A percentile compares a stretch with the other conserved stretches of the same genome.
These are phyloP conservation scores for Mycena pura DNA, from an alignment of 768 basidiomycete species.

Conservation along the genomic window DNA sequence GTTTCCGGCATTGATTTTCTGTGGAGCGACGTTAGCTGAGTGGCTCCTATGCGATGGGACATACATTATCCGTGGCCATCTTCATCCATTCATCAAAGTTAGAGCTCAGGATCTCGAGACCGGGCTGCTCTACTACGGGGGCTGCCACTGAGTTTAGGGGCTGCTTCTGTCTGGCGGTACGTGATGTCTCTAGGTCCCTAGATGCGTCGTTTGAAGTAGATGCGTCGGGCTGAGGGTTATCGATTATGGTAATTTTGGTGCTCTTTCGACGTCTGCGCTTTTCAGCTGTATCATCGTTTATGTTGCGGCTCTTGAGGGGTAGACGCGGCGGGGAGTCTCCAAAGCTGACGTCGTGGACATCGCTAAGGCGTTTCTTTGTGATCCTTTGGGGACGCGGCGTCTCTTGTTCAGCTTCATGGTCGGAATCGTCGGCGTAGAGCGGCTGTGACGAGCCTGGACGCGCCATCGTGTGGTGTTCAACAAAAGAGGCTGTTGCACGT, in stretches of 20 bases:
- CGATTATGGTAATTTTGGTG: slow-evolving; percentile 65
- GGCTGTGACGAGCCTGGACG: slow-evolving; percentile 41
- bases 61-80: slow-evolving; percentile 97
- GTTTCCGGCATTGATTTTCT: slow-evolving; percentile 99
- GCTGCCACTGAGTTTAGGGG: slow-evolving; percentile 68
- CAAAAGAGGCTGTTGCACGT: too few species aligned
- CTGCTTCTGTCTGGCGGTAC: slow-evolving; percentile 63
- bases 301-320: slow-evolving; percentile 57
- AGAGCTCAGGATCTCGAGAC: slow-evolving; percentile 82
- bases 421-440: slow-evolving; percentile 45
- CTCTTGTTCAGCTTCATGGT: slow-evolving; percentile 46
- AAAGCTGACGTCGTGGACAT: slow-evolving; percentile 55
- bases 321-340: slow-evolving; percentile 44
- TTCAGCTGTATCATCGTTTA: slow-evolving; percentile 89
- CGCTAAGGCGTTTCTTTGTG: slow-evolving; percentile 68
- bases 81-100: slow-evolving; percentile 99
- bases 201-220: slow-evolving; percentile 54
- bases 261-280: slow-evolving; percentile 84
- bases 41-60: slow-evolving; percentile 32
- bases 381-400: slow-evolving; percentile 47
- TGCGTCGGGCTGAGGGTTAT: slow-evolving; percentile 63
- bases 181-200: slow-evolving; percentile 51
- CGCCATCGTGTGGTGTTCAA: slow-evolving; percentile 17
- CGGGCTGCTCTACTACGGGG: slow-evolving; percentile 58
- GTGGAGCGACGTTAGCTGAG: slow-evolving; percentile 24